Percentiles rank a stretch among this genome's conserved stretches.
phyloP scores from a whole-genome alignment of 2,329 filamentous ascomycete genomes.

The Verticillium dahliae region DNA sequence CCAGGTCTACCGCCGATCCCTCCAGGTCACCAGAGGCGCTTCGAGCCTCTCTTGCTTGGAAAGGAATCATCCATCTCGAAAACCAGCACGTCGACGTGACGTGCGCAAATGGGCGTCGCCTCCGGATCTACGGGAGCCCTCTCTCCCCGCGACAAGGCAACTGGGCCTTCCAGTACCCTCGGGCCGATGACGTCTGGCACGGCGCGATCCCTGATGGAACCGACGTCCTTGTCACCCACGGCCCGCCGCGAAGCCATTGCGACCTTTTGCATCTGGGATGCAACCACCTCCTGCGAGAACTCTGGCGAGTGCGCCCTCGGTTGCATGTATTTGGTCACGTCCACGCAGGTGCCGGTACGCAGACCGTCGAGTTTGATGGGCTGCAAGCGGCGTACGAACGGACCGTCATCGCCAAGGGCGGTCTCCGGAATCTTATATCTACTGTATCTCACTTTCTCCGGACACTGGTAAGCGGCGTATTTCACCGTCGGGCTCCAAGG shows the following conservation, averaged over 20 bases:
- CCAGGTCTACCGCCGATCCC: conserved; percentile 11
- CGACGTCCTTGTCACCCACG: conserved; percentile 32
- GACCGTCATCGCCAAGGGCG: background rate
- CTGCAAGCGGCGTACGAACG: conserved; percentile 19
- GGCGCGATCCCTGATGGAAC: conserved; percentile 14
- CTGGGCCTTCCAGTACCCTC: conserved; percentile 36
- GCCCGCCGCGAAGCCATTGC: conserved; percentile 26
- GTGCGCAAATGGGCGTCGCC: conserved; percentile 23
- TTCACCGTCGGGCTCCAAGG: background rate
- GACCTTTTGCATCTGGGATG: conserved; percentile 26
- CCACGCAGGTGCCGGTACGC: conserved; percentile 24
- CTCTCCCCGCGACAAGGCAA: conserved; percentile 23
- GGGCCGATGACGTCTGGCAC: conserved; percentile 19
- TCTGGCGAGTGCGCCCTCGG: conserved; percentile 22
- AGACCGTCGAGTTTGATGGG: conserved; percentile 20
- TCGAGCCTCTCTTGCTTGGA: conserved; percentile 26
- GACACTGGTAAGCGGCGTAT: background rate
- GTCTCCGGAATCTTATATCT: background rate
- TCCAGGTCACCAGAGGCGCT: conserved; percentile 41
- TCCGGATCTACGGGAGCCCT: conserved; percentile 29
- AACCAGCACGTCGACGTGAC: conserved; percentile 11
- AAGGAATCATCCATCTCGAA: conserved; percentile 17
- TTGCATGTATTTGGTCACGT: conserved; percentile 31
- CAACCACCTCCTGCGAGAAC: conserved; percentile 18
- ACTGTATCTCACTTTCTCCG: background rate